phyloP scores from a whole-genome alignment of 176 grass and related monocot genomes.

The Rhynchospora tenuis region DNA sequence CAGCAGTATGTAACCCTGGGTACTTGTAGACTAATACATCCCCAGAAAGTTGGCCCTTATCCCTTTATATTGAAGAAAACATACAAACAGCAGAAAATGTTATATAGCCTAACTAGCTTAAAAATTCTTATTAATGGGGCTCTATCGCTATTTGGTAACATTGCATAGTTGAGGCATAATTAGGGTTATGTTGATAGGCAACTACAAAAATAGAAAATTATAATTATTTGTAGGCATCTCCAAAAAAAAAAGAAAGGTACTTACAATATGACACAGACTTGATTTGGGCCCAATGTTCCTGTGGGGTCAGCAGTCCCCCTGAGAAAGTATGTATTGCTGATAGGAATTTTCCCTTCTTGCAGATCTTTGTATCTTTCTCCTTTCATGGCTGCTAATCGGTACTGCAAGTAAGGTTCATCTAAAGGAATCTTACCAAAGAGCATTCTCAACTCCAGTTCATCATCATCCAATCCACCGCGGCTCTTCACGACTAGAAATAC shows the following conservation, averaged over 20 bases:
- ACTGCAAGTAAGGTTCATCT: conserved; percentile 32
- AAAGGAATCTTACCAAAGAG: conserved; percentile 29
- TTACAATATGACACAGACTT: conserved; percentile 43
- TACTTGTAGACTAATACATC: conserved; percentile 38
- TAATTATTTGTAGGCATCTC: background rate
- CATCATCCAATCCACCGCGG: conserved; percentile 34
- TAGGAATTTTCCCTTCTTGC: conserved; percentile 31
- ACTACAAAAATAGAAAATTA: background rate
- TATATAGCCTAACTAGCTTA: background rate
- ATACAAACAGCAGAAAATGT: background rate
- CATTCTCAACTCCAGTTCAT: conserved; percentile 23
- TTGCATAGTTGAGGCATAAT: background rate
- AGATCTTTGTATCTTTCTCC: conserved; percentile 28
- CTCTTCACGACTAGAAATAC: conserved; percentile 10
- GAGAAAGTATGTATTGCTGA: conserved; percentile 29
- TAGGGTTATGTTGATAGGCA: background rate
- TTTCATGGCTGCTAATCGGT: conserved; percentile 14
- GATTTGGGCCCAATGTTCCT: conserved; percentile 17
- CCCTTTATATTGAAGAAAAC: conserved; percentile 1
- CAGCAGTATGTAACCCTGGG: conserved; percentile 35
- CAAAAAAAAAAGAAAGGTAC: background rate
- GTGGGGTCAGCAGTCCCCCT: conserved; percentile 40
- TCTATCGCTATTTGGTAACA: background rate
- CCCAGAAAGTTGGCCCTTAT: conserved; percentile 38
- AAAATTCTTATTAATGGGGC: background rate